Percentiles rank a stretch among this genome's conserved stretches.
phyloP scores from a whole-genome alignment of 768 basidiomycete species.

The Phylloporus arenicola region DNA sequence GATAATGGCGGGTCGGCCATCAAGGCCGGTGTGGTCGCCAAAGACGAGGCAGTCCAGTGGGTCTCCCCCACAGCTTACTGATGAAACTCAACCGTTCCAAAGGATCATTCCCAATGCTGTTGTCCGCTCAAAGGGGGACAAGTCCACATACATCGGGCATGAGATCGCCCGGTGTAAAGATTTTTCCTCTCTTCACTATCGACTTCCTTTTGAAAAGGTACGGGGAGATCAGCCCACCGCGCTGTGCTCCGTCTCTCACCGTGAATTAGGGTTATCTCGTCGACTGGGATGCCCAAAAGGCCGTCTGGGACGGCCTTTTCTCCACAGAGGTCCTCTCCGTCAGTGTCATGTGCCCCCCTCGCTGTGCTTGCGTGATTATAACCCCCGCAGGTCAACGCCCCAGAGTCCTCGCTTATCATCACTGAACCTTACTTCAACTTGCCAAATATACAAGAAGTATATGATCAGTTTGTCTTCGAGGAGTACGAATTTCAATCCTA shows the following conservation, averaged over 20 bases:
- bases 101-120: conserved; percentile 80
- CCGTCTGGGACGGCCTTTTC: conserved; percentile 89
- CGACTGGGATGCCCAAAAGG: conserved; percentile 95
- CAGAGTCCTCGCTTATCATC: conserved; percentile 69
- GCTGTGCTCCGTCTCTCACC: conserved; percentile 7
- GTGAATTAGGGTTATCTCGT: conserved; percentile 74
- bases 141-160: conserved; percentile 78
- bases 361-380: conserved; percentile 4
- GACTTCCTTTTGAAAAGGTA: conserved; percentile 87
- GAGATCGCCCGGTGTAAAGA: conserved; percentile 75
- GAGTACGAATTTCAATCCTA: conserved; percentile 92
- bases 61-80: conserved; percentile 4
- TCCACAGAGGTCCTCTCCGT: conserved; percentile 66
- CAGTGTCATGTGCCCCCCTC: conserved; percentile 15
- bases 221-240: neutral
- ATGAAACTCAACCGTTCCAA: conserved; percentile 2
- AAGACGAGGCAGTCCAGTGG: conserved; percentile 25
- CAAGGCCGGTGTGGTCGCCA: conserved; percentile 59
- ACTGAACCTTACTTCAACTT: conserved; percentile 96
- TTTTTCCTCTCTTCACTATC: conserved; percentile 74
- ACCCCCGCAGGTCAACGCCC: conserved; percentile 58
- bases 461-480: conserved; percentile 94
- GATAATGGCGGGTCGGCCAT: conserved; percentile 87
- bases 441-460: conserved; percentile 85
- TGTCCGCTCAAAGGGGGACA: conserved; percentile 80